Base-by-base conservation (phyloP, 106 monocot genomes). In the Narthecium ossifragum region DNA sequence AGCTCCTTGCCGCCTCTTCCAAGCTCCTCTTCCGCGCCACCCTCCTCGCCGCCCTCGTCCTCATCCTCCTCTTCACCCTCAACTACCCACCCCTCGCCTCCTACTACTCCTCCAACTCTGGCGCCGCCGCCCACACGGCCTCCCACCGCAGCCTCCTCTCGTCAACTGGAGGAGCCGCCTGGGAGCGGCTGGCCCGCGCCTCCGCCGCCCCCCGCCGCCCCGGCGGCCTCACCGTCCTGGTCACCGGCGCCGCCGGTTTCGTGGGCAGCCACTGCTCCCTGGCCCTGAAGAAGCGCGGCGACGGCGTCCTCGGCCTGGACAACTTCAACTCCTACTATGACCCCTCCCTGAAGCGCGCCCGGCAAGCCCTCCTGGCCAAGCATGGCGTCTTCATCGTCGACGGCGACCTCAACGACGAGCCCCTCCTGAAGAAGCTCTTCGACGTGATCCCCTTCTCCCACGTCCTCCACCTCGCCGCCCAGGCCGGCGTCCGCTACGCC, bases 201-300 rank as follows among this genome's bases (percentile, higher is more conserved):
- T 66, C 73, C 23, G 26, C 67, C 40, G 51, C 65, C 4, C 39
- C 65, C 14, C 59, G 53, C 14, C 57, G 36, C 23, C 51, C 29
- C 18, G 34, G 14, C 9, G 73, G 73, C 22, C 14, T 67, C 2
- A 60, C 67, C 25, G 73, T 74, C 17, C 66, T 74, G 11, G 73
- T 74, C 26, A 74, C 73, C n/a, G 73, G 73, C 13, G 73, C 66
- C 25, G 66, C 60, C n/a, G 73, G 73, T 9, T 74, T 74, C 60
- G 66, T 74, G 9, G 73, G 73, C 17, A 32, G 53, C 5, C 73
- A 74, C 52, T 50, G 51, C 66, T 53, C 73, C 26, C 51, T 67
- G 4, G 66, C 73, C 14, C 60, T 74, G 31, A 51, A 34, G 32
- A 60, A 58, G 38, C 73, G 73, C 46, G 73, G 73, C 31, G 73